Base-by-base conservation (phyloP, 2,329 filamentous ascomycete genomes). In the Aspergillus viridinutans region DNA sequence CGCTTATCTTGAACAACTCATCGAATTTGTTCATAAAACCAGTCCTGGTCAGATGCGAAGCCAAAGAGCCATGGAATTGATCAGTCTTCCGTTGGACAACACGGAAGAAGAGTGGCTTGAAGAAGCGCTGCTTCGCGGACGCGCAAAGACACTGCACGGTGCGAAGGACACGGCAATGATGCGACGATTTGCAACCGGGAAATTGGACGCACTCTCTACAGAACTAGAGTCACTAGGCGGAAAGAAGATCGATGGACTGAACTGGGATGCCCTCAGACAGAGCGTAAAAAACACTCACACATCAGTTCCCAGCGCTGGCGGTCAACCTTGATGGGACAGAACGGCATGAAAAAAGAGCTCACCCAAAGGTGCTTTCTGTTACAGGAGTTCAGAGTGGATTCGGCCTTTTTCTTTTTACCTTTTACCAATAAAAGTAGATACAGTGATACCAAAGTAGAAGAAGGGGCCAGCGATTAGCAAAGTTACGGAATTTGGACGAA, bases 61-160 rank as follows among this genome's bases (percentile, higher is more conserved):
- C 2, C 77, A 81, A 17, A 82, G 83, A 20, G 85, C 86, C 0
- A 82, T 85, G 49, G 88, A 93, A 70, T 78, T 95, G 0, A 82
- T 90, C 8, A 86, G 87, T 59, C 74, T 93, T 59, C 89, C 90
- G 0, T 83, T 95, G n/a, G 85, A 85, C 56, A 70, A 78, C 1
- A 77, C 83, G 20, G 91, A 96, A 69, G 89, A 92, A 69, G 69
- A 69, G 4, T 93, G 89, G 88, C 85, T 95, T 60, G 85, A 88
- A 62, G 83, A 88, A 26, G 88, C 83, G 57, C 76, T 95, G 40
- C 78, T 84, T 0, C 76, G 78, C 4, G 87, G 88, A 10, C 84
- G 85, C 48, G 89, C 88, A 2, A 85, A 84, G 66, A 81, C 78
- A 45, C 74, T 88, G 7, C 84, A 82, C 61, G 84, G 83, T 25